A percentile compares a stretch with the other conserved stretches of the same genome.
phyloP scores from a whole-genome alignment of 2,329 filamentous ascomycete species.

The Conoideocrella luteorostrata region DNA sequence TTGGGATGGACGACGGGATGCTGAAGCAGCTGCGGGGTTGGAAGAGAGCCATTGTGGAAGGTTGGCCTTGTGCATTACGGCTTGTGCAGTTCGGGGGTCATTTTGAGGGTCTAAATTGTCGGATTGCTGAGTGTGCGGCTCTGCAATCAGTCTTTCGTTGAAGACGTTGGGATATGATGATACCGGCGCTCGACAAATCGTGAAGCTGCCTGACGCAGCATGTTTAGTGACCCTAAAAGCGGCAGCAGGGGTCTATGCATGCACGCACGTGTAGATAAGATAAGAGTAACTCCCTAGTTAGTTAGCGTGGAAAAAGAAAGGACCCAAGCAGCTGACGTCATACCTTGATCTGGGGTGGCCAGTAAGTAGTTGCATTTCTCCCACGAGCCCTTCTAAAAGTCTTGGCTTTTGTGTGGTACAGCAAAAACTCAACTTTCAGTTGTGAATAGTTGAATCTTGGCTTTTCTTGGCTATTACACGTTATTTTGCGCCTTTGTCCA shows the following conservation, averaged over 20 bases:
- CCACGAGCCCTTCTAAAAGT: not conserved
- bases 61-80: not conserved
- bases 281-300: not conserved
- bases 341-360: not conserved
- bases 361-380: not conserved
- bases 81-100: not conserved
- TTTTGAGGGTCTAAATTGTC: too few relatives aligned
- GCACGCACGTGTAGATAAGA: conserved; percentile 11
- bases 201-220: too few relatives aligned
- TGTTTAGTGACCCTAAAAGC: too few relatives aligned
- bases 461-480: conserved; percentile 4
- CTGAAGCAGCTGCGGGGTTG: conserved; percentile 69
- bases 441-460: not conserved
- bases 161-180: too few relatives aligned
- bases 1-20: conserved; percentile 65
- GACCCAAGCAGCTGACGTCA: conserved; percentile 4
- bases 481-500: too few relatives aligned
- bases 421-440: not conserved
- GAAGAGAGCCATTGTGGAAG: conserved; percentile 42
- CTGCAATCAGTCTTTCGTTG: too few relatives aligned
- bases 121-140: too few relatives aligned
- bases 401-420: not conserved
- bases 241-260: not conserved
- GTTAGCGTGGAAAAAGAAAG: not conserved
- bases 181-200: too few relatives aligned